Conservation (phyloP, 345 rosid species). For the Raphanus sativus region DNA sequence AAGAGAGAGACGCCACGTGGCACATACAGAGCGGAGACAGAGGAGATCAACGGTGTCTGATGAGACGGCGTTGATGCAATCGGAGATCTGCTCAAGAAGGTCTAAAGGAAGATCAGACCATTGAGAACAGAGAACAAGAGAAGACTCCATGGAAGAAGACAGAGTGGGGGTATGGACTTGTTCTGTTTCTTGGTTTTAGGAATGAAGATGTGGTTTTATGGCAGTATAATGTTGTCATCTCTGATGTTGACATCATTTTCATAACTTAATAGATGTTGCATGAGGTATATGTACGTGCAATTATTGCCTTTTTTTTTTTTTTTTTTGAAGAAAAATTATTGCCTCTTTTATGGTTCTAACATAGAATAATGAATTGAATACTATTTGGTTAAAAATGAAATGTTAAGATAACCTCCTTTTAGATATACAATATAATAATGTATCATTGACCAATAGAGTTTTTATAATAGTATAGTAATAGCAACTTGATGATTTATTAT, state of each 20-base stretch:
- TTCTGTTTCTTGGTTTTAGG: constrained; percentile 24
- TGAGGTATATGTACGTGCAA: constrained; percentile 11
- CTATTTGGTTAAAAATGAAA: not conserved
- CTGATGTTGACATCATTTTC: constrained; percentile 29
- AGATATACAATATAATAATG: not conserved
- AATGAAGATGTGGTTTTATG: constrained; percentile 9
- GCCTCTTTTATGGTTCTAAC: not conserved
- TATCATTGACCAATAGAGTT: not conserved
- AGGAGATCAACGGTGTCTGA: constrained; percentile 22
- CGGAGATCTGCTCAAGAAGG: constrained; percentile 26
- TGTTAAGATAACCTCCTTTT: not conserved
- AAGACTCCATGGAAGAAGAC: constrained; percentile 21
- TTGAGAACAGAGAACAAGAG: constrained; percentile 11
- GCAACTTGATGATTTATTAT: not conserved
- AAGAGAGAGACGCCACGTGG: constrained; percentile 32
- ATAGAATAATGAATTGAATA: not conserved
- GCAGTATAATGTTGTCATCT: constrained; percentile 15
- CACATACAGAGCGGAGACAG: constrained; percentile 34
- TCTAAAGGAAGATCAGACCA: constrained; percentile 36
- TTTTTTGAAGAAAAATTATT: too few species aligned
- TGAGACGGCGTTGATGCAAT: constrained; percentile 1
- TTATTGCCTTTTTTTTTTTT: not conserved
- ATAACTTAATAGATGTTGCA: not conserved
- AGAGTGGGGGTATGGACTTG: not conserved
- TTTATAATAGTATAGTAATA: not conserved